Evolutionary conservation across 2,329 filamentous ascomycete genomes (phyloP), one percentile per base, ranked within the genome.

Genomic region (Parascedosporium putredinis): DNA sequence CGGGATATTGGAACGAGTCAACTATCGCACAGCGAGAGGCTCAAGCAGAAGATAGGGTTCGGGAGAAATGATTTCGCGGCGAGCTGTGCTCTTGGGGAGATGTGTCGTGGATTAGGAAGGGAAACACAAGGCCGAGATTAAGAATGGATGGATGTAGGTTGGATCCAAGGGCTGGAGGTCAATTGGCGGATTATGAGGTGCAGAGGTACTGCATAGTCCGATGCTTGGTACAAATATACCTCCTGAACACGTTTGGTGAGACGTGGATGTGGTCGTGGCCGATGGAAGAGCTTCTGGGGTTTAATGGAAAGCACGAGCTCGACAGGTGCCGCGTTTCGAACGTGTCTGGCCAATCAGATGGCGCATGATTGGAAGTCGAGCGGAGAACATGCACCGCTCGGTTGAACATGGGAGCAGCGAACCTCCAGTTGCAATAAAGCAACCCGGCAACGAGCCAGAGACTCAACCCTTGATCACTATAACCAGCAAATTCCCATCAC

Each of bases 291-390:
- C n/a, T 42, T 42, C 38, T 42, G 38, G 38, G 38, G 38, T 42
- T 42, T 42, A 42, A 42, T 42, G 38, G 38, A 42, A 42, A 23
- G 38, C 38, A 42, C 38, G 38, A 42, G 20, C 38, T 42, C 16
- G 38, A 42, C 38, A 42, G 38, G 38, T 42, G 38, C 38, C 38
- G 38, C 38, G 38, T 42, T 42, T 20, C 16, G 20, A 42, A 42
- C 38, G 38, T 42, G 38, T 42, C 20, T 42, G 18, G 38, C 38
- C 38, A 42, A 42, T 42, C 38, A 42, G 6, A 42, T 20, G 16
- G 38, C 38, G 38, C 20, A 20, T 42, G 20, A 20, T 42, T 42
- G 16, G 38, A 42, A 23, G 16, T 23, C 16, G 18, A 42, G 38
- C 38, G 38, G 38, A 42, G 38, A 42, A 42, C 23, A 12, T 20